Percentiles rank a stretch among this genome's conserved stretches.
Evolutionary conservation across 2,329 filamentous ascomycete genomes (phyloP).

Genomic region (Stromatinia cepivora): DNA sequence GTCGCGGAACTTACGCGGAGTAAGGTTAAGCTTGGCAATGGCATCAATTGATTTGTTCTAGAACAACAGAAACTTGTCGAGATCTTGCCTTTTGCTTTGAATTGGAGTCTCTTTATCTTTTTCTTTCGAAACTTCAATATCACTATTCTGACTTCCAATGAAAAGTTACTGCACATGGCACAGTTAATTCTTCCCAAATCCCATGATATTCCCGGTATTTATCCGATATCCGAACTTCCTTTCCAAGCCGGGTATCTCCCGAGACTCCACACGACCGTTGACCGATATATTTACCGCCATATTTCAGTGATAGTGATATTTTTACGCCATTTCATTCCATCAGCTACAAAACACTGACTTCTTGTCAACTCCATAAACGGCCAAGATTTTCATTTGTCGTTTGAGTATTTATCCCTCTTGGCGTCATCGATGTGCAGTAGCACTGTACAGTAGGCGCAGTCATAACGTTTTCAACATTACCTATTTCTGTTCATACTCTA

Average conservation of each 20-base stretch:
- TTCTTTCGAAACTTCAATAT: background rate
- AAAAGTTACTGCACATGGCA: no score
- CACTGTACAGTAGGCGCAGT: background rate
- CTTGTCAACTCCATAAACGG: background rate
- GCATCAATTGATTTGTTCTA: background rate
- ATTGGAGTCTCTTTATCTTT: background rate
- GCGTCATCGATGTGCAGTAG: background rate
- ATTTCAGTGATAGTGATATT: background rate
- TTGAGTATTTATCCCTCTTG: background rate
- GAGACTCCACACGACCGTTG: background rate
- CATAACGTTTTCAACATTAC: background rate
- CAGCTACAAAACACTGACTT: background rate
- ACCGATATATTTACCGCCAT: background rate
- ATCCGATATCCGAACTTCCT: background rate
- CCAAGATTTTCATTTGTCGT: background rate
- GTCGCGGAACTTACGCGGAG: slow-evolving; percentile 11
- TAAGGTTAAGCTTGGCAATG: background rate
- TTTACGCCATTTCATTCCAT: background rate
- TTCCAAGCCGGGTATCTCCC: background rate
- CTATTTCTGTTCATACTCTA: background rate
- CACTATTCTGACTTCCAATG: background rate
- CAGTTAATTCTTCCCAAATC: background rate
- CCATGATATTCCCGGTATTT: background rate
- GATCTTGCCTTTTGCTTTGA: background rate
- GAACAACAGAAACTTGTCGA: background rate